phyloP scores from a whole-genome alignment of 2,329 filamentous ascomycete genomes.

The Westerdykella sp. region DNA sequence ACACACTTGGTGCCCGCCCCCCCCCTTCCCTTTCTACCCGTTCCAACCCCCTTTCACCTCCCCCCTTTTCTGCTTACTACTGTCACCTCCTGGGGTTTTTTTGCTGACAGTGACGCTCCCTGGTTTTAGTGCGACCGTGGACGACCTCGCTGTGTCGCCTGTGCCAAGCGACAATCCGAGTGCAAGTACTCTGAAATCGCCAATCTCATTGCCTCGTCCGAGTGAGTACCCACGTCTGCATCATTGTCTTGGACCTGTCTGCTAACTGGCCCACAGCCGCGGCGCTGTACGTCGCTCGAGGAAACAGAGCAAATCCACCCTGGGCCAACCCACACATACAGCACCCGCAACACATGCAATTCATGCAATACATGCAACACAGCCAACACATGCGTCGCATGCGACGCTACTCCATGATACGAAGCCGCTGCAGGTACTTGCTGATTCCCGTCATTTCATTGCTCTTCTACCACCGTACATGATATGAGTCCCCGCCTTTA shows the following conservation, averaged over 20 bases:
- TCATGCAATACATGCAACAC: constrained; percentile 4
- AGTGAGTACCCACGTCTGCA: constrained; percentile 46
- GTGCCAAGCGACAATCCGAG: constrained; percentile 68
- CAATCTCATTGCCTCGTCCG: constrained; percentile 57
- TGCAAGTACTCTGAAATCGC: constrained; percentile 73
- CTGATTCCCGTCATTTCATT: background rate
- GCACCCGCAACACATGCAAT: too few species aligned
- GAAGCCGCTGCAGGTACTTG: background rate
- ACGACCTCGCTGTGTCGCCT: constrained; percentile 51
- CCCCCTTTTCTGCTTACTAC: background rate
- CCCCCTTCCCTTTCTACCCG: background rate
- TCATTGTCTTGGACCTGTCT: constrained; percentile 3
- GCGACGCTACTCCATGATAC: background rate
- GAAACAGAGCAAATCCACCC: constrained; percentile 25
- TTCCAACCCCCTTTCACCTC: background rate
- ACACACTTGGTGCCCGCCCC: too few species aligned
- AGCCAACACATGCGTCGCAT: constrained; percentile 7
- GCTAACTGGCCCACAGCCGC: constrained; percentile 23
- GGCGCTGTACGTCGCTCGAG: constrained; percentile 24
- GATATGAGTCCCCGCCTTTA: background rate
- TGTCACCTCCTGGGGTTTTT: too few species aligned
- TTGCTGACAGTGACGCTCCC: background rate
- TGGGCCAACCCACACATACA: constrained; percentile 18
- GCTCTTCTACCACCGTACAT: background rate
- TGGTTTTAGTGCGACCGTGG: constrained; percentile 62